Evolutionary conservation across 2,329 filamentous ascomycete genomes (phyloP), one percentile per base, ranked within the genome.

Genomic region (Rhynchosporium agropyri): DNA sequence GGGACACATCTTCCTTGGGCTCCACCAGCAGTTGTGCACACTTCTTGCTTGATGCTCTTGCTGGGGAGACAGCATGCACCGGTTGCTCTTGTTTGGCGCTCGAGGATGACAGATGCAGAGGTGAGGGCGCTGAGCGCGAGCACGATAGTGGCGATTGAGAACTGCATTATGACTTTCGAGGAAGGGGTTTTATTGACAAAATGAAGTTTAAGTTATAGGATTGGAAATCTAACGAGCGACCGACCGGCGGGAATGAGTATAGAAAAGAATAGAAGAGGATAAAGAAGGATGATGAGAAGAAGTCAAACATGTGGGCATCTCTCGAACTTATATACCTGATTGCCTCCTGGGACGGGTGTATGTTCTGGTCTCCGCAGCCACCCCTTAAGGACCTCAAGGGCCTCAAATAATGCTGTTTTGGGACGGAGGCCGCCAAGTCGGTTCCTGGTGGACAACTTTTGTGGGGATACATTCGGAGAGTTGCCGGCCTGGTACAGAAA

Each of bases 21-120:
- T 10, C 61, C 61, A 33, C 48, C 31, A 20, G 55, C 43, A 10
- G 45, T 63, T 15, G 42, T 59, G 43, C 61, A 62, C 15, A 48
- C 29, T 10, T 63, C 61, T 59, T 63, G 54, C 61, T 63, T 63
- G 7, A 58, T 7, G 10, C 42, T 58, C 8, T 55, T 58, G 29
- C 36, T 51, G n/a, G 61, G 55, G 38, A 63, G 36, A 29, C 55
- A 63, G 55, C 61, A 63, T 28, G 46, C 36, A 26, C 61, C 61
- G 36, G 55, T 55, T 3, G 31, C 26, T 6, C 40, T 48, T 20
- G 29, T 54, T 26, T 59, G 56, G 43, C 54, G 54, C 7, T 45
- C 38, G 38, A 9, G 5, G 4, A 58, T 45, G 43, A 59, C 46
- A 15, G 56, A 50, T 26, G 50, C 50, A 12, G 59, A 46, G 28